Evolutionary conservation across 1,284 basidiomycete genomes (phyloP), one percentile per base, ranked within the genome.

Genomic region (Microbotryum intermedium): DNA sequence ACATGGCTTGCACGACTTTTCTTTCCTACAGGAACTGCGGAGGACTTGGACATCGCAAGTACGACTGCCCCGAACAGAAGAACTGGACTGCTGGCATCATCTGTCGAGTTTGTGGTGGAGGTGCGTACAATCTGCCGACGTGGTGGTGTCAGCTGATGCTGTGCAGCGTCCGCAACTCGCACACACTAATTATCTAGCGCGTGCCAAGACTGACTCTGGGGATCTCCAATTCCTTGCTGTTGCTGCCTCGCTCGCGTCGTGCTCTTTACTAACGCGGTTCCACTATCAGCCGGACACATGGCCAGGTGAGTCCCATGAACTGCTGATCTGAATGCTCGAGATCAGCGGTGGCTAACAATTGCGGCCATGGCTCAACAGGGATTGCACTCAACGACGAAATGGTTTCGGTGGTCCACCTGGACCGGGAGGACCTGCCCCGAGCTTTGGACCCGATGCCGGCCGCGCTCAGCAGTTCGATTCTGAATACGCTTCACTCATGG

Each of bases 401-500:
- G 82, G 84, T 62, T 74, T 75, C 64, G 71, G 75, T 55, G 74
- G 74, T 50, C 69, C 69, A 26, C 66, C 69, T 28, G 68, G 70
- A 9, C 67, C 68, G 25, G 71, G 73, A 30, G 70, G 70, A 13
- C 77, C 79, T 46, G 56, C 64, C 1, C 74, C 72, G 68, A 74
- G 72, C 43, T 68, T 72, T 53, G 73, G 70, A 74, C 80, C 71
- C 71, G 60, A 44, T 25, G 52, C 21, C 23, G 54, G 45, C 52
- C 50, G 84, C 26, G 56, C 53, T 66, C 62, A 67, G 58, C 61
- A 72, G 71, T 97, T 97, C 77, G 94, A 99, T 76, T 93, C 90
- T 20, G 95, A 99, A 78, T 98, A 97, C 71, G 90, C 91, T 29
- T 91, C 83, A 69, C 79, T 99, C 67, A 95, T 99, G 94, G 93